Percentiles rank a stretch among this genome's conserved stretches.
Evolutionary conservation across 768 basidiomycete genomes (phyloP).

Genomic region (Infundibulicybe gibba): DNA sequence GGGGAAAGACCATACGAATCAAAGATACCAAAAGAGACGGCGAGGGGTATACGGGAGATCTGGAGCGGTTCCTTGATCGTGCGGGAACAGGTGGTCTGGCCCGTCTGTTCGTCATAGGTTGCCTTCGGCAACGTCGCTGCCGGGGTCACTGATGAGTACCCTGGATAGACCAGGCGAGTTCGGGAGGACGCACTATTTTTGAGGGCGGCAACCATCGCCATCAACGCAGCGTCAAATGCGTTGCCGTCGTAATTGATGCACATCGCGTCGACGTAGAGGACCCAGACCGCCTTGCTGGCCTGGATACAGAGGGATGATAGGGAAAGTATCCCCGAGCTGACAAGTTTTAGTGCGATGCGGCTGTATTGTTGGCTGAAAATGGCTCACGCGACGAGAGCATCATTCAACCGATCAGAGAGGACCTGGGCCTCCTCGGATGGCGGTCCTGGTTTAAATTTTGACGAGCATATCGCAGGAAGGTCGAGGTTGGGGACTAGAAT

Average conservation of each 20-base stretch:
- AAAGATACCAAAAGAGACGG: constrained; percentile 77
- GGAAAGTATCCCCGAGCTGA: constrained; percentile 64
- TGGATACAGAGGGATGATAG: constrained; percentile 75
- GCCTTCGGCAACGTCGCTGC: constrained; percentile 72
- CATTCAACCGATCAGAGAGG: constrained; percentile 78
- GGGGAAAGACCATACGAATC: constrained; percentile 53
- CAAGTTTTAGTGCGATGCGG: constrained; percentile 1
- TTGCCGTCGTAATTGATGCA: constrained; percentile 99
- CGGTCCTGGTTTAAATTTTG: constrained; percentile 93
- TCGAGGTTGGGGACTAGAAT: constrained; percentile 90
- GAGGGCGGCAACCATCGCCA: constrained; percentile 86
- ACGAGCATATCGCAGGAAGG: constrained; percentile 88
- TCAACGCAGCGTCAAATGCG: constrained; percentile 82
- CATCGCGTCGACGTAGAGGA: constrained; percentile 90
- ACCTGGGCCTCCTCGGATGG: constrained; percentile 94
- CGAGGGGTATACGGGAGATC: constrained; percentile 42
- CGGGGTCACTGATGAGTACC: neutral
- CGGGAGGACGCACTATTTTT: constrained; percentile 64
- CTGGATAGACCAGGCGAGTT: neutral
- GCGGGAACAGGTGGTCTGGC: constrained; percentile 60
- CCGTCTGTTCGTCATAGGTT: constrained; percentile 63
- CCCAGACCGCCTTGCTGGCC: constrained; percentile 81
- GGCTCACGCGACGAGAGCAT: constrained; percentile 70
- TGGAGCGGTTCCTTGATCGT: constrained; percentile 40
- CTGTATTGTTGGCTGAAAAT: neutral